phyloP scores from a whole-genome alignment of 2,329 filamentous ascomycete species.

The Elsinoe ampelina region DNA sequence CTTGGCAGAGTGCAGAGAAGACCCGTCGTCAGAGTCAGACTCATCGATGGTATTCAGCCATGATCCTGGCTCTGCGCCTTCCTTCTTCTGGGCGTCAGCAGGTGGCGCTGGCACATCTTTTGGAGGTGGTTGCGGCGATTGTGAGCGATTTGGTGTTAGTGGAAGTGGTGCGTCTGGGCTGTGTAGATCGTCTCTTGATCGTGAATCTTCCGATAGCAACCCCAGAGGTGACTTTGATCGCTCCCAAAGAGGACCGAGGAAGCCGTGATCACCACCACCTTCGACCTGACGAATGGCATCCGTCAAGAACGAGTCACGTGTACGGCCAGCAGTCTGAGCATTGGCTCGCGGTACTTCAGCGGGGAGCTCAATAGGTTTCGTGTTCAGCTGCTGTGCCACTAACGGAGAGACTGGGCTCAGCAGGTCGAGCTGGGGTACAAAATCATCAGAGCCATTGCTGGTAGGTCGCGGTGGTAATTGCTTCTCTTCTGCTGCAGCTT shows the following conservation, averaged over 20 bases:
- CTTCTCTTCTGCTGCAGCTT: conserved; percentile 47
- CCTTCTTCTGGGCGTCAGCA: conserved; percentile 2
- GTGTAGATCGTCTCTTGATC: conserved; percentile 11
- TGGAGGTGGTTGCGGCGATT: conserved; percentile 34
- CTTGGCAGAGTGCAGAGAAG: conserved; percentile 71
- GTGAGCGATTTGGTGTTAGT: conserved; percentile 54
- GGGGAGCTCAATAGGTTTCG: not conserved
- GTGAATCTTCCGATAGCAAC: not conserved
- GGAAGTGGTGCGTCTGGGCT: conserved; percentile 57
- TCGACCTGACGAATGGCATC: conserved; percentile 35
- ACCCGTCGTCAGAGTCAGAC: conserved; percentile 68
- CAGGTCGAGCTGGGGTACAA: conserved; percentile 11
- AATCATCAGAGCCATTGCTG: conserved; percentile 42
- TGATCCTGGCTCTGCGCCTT: conserved; percentile 19
- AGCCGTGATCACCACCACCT: conserved; percentile 16
- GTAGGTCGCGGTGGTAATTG: conserved; percentile 63
- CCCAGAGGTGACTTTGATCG: conserved; percentile 16
- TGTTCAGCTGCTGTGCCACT: not conserved
- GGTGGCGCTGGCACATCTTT: not conserved
- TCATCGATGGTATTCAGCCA: conserved; percentile 58
- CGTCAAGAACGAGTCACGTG: conserved; percentile 32
- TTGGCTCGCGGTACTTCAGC: not conserved
- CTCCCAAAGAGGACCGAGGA: conserved; percentile 18
- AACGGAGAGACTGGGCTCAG: conserved; percentile 10
- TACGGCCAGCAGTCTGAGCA: conserved; percentile 12